A percentile compares a stretch with the other conserved stretches of the same genome.
Evolutionary conservation across 108 stramenopile species (phyloP).

Genomic region (Aurantiochytrium sp.): DNA sequence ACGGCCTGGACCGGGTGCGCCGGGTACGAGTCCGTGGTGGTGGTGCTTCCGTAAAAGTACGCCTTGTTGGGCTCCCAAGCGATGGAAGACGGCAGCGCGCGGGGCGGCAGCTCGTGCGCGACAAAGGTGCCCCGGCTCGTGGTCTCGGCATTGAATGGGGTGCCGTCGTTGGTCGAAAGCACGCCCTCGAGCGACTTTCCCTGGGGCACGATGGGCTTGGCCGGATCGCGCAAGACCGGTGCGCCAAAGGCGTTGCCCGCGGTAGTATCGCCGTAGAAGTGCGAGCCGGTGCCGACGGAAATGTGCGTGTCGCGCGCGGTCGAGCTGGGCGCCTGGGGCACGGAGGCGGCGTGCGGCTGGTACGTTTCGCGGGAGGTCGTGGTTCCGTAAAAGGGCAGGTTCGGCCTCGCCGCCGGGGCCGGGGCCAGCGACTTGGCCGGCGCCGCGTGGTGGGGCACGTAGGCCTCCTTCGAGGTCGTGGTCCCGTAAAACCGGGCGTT

Average conservation of each 20-base stretch:
- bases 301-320: not conserved
- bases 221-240: not conserved
- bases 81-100: not conserved
- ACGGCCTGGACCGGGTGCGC: not conserved
- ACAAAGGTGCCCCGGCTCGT: not conserved
- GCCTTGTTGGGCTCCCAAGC: slow-evolving; percentile 21
- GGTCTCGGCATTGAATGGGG: not conserved
- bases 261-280: not conserved
- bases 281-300: not conserved
- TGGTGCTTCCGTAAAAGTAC: not conserved
- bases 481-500: not conserved
- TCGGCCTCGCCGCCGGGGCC: not conserved
- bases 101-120: not conserved
- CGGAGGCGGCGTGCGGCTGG: not conserved
- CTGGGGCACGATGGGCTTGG: not conserved
- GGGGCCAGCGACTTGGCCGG: not conserved
- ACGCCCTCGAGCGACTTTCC: not conserved
- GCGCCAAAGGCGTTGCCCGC: not conserved
- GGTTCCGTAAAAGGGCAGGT: not conserved
- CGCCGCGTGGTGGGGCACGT: not conserved
- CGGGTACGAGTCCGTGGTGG: not conserved
- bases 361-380: not conserved
- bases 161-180: not conserved
- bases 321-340: not conserved
- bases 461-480: not conserved